Evolutionary conservation across 768 basidiomycete genomes (phyloP).

Genomic region (Pleurotus tuoliensis): DNA sequence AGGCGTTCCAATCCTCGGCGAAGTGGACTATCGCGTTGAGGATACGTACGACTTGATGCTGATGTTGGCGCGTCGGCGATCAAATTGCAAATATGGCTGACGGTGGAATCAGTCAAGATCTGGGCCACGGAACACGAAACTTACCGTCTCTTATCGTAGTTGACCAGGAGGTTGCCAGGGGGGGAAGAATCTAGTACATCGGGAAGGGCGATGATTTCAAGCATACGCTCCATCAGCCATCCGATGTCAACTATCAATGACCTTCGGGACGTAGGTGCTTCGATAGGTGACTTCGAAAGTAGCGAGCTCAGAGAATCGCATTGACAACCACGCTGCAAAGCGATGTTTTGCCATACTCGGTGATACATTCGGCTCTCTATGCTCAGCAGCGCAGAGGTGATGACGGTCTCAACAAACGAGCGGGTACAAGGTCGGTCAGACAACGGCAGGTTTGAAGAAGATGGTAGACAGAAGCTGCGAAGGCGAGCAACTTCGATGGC

Average conservation of each 20-base stretch:
- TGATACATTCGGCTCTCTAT: slow-evolving; percentile 75
- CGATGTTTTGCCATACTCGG: slow-evolving; percentile 77
- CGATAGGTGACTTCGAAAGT: slow-evolving; percentile 46
- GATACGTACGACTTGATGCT: slow-evolving; percentile 33
- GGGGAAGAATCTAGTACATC: slow-evolving; percentile 57
- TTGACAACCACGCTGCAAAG: slow-evolving; percentile 52
- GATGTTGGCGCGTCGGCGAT: slow-evolving; percentile 47
- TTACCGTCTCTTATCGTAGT: slow-evolving; percentile 81
- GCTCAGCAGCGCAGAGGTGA: slow-evolving; percentile 73
- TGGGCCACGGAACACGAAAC: slow-evolving; percentile 12
- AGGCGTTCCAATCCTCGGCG: slow-evolving; percentile 72
- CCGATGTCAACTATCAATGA: slow-evolving; percentile 71
- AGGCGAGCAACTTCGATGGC: slow-evolving; percentile 73
- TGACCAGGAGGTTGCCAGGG: slow-evolving; percentile 62
- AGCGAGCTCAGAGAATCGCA: slow-evolving; percentile 61
- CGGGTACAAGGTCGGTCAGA: slow-evolving; percentile 63
- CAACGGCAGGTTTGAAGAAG: slow-evolving; percentile 27
- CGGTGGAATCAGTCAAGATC: slow-evolving; percentile 13
- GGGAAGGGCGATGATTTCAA: slow-evolving; percentile 74
- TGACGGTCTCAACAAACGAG: slow-evolving; percentile 77
- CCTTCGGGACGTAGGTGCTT: slow-evolving; percentile 41
- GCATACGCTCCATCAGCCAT: slow-evolving; percentile 78
- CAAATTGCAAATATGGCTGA: slow-evolving; percentile 64
- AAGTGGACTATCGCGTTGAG: slow-evolving; percentile 52
- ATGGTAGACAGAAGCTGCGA: slow-evolving; percentile 43